phyloP scores from a whole-genome alignment of 306 rosid genomes.

The Casuarina equisetifolia region DNA sequence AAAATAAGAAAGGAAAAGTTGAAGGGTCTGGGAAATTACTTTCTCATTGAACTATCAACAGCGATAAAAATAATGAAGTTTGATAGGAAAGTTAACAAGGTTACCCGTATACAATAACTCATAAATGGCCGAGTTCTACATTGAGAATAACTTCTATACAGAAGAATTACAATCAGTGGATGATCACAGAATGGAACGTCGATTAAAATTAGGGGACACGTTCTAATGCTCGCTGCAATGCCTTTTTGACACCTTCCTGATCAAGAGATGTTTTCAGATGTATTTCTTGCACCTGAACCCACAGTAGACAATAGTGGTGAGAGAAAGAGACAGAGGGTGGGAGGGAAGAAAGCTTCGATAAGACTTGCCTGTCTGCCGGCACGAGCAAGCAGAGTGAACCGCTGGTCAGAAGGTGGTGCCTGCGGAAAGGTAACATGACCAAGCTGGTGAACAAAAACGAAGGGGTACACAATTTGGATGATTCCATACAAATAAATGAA shows the following conservation, averaged over 20 bases:
- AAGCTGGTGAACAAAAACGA: not conserved
- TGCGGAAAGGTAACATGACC: slow-evolving; percentile 29
- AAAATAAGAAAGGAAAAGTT: too few relatives aligned
- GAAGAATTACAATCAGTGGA: not conserved
- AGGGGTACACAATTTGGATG: not conserved
- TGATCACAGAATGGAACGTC: not conserved
- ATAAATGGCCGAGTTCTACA: slow-evolving; percentile 2
- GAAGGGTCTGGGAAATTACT: too few relatives aligned
- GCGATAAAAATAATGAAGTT: not conserved
- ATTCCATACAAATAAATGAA: slow-evolving; percentile 13
- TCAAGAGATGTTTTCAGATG: slow-evolving; percentile 78
- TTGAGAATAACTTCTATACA: slow-evolving; percentile 26
- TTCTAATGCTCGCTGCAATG: slow-evolving; percentile 85
- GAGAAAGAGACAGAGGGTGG: not conserved
- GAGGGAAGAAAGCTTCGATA: not conserved
- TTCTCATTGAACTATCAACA: not conserved
- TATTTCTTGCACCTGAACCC: slow-evolving; percentile 81
- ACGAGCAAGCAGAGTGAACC: slow-evolving; percentile 88
- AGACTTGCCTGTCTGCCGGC: slow-evolving; percentile 87
- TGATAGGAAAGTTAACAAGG: not conserved
- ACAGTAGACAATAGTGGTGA: not conserved
- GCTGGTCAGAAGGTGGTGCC: slow-evolving; percentile 73
- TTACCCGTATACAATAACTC: not conserved
- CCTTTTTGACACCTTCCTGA: slow-evolving; percentile 86
- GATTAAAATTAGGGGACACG: slow-evolving; percentile 61